Evolutionary conservation across 148 eudicot species (phyloP).

Genomic region (Simmondsia chinensis): DNA sequence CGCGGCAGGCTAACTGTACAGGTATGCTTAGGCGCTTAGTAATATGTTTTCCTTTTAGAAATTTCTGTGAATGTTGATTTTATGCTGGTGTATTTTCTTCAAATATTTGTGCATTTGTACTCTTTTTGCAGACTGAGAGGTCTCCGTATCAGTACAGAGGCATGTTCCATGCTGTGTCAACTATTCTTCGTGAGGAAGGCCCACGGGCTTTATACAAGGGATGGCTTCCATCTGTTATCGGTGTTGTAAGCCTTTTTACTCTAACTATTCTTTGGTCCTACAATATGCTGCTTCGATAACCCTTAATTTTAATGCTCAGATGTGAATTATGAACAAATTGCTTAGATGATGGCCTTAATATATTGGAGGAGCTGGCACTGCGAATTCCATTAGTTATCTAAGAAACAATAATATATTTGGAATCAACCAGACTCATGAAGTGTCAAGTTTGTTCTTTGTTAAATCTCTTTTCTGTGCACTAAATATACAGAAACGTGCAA

Average conservation of each 20-base stretch:
- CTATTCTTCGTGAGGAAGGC: constrained; percentile 83
- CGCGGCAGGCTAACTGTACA: constrained; percentile 88
- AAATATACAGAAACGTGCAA: too few species aligned
- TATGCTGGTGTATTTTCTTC: too few species aligned
- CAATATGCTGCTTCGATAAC: not conserved
- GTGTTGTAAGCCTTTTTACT: constrained; percentile 49
- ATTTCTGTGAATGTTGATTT: not conserved
- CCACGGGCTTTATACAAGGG: constrained; percentile 85
- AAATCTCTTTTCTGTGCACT: too few species aligned
- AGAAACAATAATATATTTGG: too few species aligned
- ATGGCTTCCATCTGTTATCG: constrained; percentile 94
- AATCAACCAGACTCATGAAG: too few species aligned
- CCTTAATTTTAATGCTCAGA: not conserved
- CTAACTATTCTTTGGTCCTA: not conserved
- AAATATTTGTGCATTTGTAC: constrained; percentile 4
- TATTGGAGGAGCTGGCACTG: too few species aligned
- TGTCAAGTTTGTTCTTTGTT: too few species aligned
- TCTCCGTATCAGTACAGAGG: constrained; percentile 83
- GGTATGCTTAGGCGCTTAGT: constrained; percentile 25
- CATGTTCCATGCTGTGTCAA: constrained; percentile 82
- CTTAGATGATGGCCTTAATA: too few species aligned
- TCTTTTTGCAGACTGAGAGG: constrained; percentile 50
- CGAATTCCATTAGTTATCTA: too few species aligned
- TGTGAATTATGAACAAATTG: too few species aligned
- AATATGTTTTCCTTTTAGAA: not conserved